These are phyloP conservation scores for Mallotus nudiflorus DNA, from an alignment of 345 rosid genomes.

Conservation along the genomic window DNA sequence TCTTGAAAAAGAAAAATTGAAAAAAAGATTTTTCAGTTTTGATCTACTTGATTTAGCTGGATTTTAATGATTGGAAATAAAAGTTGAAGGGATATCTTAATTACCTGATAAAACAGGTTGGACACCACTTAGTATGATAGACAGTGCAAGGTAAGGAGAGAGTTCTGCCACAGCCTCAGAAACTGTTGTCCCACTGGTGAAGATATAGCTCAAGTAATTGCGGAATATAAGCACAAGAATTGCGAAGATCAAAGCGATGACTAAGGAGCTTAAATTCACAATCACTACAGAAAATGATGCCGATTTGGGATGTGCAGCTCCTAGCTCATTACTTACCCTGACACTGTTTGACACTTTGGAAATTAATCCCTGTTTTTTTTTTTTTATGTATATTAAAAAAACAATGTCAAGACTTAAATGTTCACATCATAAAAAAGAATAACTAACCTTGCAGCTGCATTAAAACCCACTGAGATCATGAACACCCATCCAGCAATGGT, in stretches of 20 bases:
- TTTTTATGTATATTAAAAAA: no score
- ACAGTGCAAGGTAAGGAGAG: constrained; percentile 53
- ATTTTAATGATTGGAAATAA: no score
- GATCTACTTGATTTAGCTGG: no score
- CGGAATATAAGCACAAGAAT: constrained; percentile 41
- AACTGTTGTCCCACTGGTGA: constrained; percentile 54
- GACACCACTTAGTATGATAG: constrained; percentile 49
- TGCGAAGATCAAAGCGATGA: constrained; percentile 41
- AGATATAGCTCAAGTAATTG: constrained; percentile 53
- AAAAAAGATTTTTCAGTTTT: no score
- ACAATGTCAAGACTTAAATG: no score
- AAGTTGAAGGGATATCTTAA: no score
- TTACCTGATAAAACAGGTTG: constrained; percentile 77
- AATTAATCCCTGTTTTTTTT: no score
- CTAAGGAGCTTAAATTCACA: constrained; percentile 45
- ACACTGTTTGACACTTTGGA: no score
- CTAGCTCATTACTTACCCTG: constrained; percentile 69
- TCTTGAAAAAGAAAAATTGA: no score
- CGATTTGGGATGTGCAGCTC: constrained; percentile 68
- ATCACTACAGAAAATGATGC: constrained; percentile 49
- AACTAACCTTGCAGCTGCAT: constrained; percentile 30
- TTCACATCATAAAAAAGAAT: no score
- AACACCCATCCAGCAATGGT: constrained; percentile 27
- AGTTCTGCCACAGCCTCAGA: constrained; percentile 58
- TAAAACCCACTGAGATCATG: constrained; percentile 31